Evolutionary conservation across 768 basidiomycete genomes (phyloP).

Genomic region (Pisolithus sp.): DNA sequence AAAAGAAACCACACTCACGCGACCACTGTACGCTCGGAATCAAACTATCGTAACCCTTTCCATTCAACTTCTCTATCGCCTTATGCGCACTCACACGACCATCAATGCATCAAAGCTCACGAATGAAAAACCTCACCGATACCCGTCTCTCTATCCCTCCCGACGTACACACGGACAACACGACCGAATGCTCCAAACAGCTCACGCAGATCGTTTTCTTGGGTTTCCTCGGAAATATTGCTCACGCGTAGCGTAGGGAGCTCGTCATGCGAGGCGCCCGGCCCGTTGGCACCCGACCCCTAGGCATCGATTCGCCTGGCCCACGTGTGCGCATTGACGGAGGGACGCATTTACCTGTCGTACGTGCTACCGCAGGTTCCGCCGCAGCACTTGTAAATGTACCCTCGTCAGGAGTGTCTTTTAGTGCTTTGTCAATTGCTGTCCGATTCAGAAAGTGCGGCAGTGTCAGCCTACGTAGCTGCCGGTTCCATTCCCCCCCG

Average conservation of each 20-base stretch:
- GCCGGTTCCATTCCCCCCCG: slow-evolving; percentile 67
- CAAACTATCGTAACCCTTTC: slow-evolving; percentile 87
- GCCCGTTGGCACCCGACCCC: slow-evolving; percentile 35
- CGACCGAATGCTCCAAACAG: slow-evolving; percentile 84
- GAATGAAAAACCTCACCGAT: slow-evolving; percentile 96
- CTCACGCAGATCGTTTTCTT: slow-evolving; percentile 89
- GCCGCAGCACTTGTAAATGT: slow-evolving; percentile 33
- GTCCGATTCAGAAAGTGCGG: not conserved
- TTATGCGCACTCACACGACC: slow-evolving; percentile 67
- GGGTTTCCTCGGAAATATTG: slow-evolving; percentile 92
- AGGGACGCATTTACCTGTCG: slow-evolving; percentile 84
- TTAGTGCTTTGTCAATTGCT: slow-evolving; percentile 1
- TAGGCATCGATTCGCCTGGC: slow-evolving; percentile 68
- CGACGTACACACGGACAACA: slow-evolving; percentile 88
- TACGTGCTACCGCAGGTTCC: slow-evolving; percentile 24
- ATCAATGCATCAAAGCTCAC: slow-evolving; percentile 97
- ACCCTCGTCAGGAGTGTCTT: slow-evolving; percentile 36
- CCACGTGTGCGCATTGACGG: slow-evolving; percentile 82
- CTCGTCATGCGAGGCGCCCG: slow-evolving; percentile 69
- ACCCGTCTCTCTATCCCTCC: slow-evolving; percentile 90
- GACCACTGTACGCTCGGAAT: slow-evolving; percentile 70
- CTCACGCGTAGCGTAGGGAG: slow-evolving; percentile 95
- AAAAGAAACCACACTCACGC: slow-evolving; percentile 34
- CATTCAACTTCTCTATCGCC: slow-evolving; percentile 90
- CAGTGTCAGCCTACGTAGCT: slow-evolving; percentile 35